Evolutionary conservation across 2,329 filamentous ascomycete genomes (phyloP), one percentile per base, ranked within the genome.

Genomic region (Blastomyces parvus): DNA sequence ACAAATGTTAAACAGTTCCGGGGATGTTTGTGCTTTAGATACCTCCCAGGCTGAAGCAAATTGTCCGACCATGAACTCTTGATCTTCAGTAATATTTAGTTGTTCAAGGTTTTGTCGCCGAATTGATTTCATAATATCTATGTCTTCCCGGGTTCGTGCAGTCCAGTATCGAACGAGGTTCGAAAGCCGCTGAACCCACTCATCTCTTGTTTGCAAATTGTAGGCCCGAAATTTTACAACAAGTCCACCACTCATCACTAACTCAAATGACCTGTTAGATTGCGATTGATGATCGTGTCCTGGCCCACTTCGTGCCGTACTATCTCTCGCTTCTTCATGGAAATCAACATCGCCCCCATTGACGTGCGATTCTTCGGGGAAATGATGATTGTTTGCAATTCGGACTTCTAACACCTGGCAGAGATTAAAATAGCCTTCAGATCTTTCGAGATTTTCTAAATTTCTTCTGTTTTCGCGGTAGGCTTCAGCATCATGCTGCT

Each of bases 41-140:
- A 88, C 85, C 71, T 88, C 86, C 86, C 86, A 88, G 69, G 88
- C 88, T 66, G 80, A 78, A 0, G 85, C 85, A 69, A 85, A 88
- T 69, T 87, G 85, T 11, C 86, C 86, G n/a, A 88, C 74, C 53
- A 82, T 74, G 0, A 86, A 85, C 72, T 88, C 86, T 67, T 82
- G 79, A 67, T 85, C 83, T 70, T 88, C 86, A 69, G 88, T 85
- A 63, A 88, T 86, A 59, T 83, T 81, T 60, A 88, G 77, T 6
- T 80, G 75, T 52, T 81, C 77, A 40, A 88, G 78, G 66, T 88
- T 88, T 61, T 80, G 79, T 61, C 79, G 76, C 25, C 86, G 81
- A 4, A 84, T 80, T 1, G 76, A 73, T 67, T 86, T 85, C 69
- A 84, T 81, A 30, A 85, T 80, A 13, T 77, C 75, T 64, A 85